Percentiles rank a stretch among this genome's conserved stretches.
Conservation (phyloP, 768 basidiomycete species). For the Suillus subalutaceus region DNA sequence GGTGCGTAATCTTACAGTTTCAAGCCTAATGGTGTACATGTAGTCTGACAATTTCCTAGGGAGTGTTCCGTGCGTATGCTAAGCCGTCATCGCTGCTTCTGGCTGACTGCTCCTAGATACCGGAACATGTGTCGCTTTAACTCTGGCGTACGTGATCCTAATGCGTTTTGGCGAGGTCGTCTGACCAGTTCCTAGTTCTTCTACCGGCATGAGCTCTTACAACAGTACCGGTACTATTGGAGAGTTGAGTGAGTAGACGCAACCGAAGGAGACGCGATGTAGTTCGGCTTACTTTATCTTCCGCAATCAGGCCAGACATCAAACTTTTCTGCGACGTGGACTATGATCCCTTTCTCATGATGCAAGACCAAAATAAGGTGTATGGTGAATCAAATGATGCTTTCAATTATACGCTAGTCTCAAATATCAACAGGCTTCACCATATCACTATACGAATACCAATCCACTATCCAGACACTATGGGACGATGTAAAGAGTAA, state of each 20-base stretch:
- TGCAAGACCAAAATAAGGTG: slow-evolving; percentile 79
- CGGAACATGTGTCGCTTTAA: slow-evolving; percentile 97
- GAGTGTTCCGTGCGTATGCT: slow-evolving; percentile 64
- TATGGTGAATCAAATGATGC: slow-evolving; percentile 56
- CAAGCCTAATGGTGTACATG: slow-evolving; percentile 11
- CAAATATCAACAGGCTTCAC: slow-evolving; percentile 61
- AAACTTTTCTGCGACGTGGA: slow-evolving; percentile 81
- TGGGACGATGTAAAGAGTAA: slow-evolving; percentile 77
- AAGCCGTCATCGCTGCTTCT: neutral
- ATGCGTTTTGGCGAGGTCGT: neutral
- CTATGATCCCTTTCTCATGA: slow-evolving; percentile 80
- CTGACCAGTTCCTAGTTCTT: slow-evolving; percentile 60
- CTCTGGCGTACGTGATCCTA: slow-evolving; percentile 64
- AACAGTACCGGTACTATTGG: slow-evolving; percentile 87
- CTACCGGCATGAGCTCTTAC: slow-evolving; percentile 76
- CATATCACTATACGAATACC: slow-evolving; percentile 76
- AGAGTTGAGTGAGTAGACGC: slow-evolving; percentile 72
- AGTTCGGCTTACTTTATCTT: slow-evolving; percentile 1
- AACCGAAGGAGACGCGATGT: slow-evolving; percentile 7
- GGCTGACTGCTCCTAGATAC: slow-evolving; percentile 49
- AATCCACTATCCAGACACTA: slow-evolving; percentile 77
- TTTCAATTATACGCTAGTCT: slow-evolving; percentile 22
- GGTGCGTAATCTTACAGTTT: slow-evolving; percentile 36
- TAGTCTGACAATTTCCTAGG: slow-evolving; percentile 40
- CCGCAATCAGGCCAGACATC: slow-evolving; percentile 61